Evolutionary conservation across 192 early-diverging fungal species (phyloP).

Genomic region (Coemansia sp.): DNA sequence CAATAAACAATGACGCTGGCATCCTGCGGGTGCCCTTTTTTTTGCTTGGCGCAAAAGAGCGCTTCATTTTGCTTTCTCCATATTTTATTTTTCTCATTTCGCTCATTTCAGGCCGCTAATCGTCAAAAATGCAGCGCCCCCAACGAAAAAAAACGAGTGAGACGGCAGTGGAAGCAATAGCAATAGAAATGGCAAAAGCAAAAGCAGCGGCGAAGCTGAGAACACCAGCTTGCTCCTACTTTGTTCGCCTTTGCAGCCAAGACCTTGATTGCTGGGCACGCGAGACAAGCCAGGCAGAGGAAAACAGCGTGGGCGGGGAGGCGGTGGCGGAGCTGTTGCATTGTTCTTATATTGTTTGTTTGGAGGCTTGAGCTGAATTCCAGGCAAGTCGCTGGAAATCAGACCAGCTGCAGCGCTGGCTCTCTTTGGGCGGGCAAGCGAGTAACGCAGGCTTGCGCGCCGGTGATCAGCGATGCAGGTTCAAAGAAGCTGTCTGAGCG

Average conservation of each 20-base stretch:
- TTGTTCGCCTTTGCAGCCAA: not conserved
- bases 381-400: not conserved
- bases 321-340: constrained; percentile 16
- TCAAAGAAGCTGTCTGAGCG: too few species aligned
- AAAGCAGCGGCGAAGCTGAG: too few species aligned
- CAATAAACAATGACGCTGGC: not conserved
- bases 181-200: too few species aligned
- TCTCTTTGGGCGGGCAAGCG: too few species aligned
- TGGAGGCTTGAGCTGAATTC: not conserved
- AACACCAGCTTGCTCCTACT: too few species aligned
- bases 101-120: too few species aligned
- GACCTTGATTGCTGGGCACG: not conserved
- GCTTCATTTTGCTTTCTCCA: not conserved
- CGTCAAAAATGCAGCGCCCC: too few species aligned
- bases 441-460: too few species aligned
- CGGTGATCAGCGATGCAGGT: too few species aligned
- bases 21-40: too few species aligned
- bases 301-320: not conserved
- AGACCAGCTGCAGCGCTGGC: too few species aligned
- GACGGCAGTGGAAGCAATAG: not conserved
- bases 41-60: not conserved
- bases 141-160: not conserved
- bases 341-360: not conserved
- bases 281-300: not conserved
- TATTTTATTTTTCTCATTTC: too few species aligned